Percentiles rank a stretch among this genome's conserved stretches.
phyloP scores from a whole-genome alignment of 208 protist genomes.

The Acanthamoeba divionensis region DNA sequence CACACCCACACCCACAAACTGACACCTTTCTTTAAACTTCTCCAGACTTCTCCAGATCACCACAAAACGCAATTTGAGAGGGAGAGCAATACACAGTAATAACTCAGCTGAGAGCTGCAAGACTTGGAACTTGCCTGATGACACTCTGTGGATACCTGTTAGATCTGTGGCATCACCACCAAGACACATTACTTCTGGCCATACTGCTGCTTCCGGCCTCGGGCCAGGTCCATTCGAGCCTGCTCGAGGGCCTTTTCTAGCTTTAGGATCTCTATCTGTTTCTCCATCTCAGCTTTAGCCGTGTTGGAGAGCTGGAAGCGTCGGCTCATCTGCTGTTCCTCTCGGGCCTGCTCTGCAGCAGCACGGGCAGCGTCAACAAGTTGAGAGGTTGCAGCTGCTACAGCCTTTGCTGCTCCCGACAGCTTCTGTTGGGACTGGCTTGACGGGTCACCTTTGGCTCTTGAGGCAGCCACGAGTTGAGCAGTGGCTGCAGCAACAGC shows the following conservation, averaged over 20 bases:
- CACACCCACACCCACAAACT: too few relatives aligned
- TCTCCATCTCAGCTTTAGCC: conserved; percentile 3
- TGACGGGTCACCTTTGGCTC: conserved; percentile 6
- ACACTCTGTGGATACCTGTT: too few relatives aligned
- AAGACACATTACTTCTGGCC: too few relatives aligned
- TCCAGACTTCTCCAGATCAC: too few relatives aligned
- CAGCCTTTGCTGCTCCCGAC: not conserved
- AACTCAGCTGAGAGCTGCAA: too few relatives aligned
- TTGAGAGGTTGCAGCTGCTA: not conserved
- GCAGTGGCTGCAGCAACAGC: conserved; percentile 34
- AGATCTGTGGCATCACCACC: too few relatives aligned
- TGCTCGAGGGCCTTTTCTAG: conserved; percentile 51
- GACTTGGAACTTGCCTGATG: too few relatives aligned
- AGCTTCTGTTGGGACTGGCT: conserved; percentile 24
- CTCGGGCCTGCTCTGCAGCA: not conserved
- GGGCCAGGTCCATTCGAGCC: conserved; percentile 29
- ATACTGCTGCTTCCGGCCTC: not conserved
- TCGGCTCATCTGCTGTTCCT: not conserved
- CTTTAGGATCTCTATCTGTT: conserved; percentile 52
- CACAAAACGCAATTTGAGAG: too few relatives aligned
- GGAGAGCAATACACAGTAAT: too few relatives aligned
- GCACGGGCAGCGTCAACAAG: conserved; percentile 21
- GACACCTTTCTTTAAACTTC: too few relatives aligned
- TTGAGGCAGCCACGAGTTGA: conserved; percentile 25
- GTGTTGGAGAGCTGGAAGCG: not conserved